Percentiles rank a stretch among this genome's conserved stretches.
Conservation (phyloP, 495 filamentous ascomycete genomes). For the Xylaria venustula region DNA sequence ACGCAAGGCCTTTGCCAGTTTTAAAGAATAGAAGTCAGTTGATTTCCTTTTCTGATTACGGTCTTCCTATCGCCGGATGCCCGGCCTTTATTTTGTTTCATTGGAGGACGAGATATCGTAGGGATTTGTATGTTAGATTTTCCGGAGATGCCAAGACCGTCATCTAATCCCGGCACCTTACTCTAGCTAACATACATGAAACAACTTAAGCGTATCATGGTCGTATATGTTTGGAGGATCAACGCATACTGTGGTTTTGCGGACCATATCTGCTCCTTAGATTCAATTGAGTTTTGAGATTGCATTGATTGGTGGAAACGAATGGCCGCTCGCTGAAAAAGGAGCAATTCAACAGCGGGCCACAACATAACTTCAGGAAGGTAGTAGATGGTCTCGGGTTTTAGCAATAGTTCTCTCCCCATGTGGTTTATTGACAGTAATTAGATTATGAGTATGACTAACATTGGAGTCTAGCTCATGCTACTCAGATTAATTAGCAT, state of each 20-base stretch:
- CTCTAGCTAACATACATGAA: not conserved
- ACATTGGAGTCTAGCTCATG: too few relatives aligned
- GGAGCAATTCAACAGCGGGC: not conserved
- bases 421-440: too few relatives aligned
- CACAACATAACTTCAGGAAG: not conserved
- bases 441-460: too few relatives aligned
- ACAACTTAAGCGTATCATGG: too few relatives aligned
- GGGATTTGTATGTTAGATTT: not conserved
- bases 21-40: too few relatives aligned
- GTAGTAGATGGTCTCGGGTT: not conserved
- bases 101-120: not conserved
- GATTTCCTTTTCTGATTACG: not conserved
- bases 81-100: not conserved
- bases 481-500: too few relatives aligned
- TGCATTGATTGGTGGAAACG: not conserved
- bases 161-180: not conserved
- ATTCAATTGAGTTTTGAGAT: not conserved
- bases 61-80: not conserved
- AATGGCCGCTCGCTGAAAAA: not conserved
- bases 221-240: not conserved
- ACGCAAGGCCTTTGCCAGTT: too few relatives aligned
- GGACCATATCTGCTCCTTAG: not conserved
- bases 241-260: not conserved
- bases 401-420: not conserved
- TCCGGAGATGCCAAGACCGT: not conserved